Evolutionary conservation across 306 rosid genomes (phyloP).

Genomic region (Delonix regia): DNA sequence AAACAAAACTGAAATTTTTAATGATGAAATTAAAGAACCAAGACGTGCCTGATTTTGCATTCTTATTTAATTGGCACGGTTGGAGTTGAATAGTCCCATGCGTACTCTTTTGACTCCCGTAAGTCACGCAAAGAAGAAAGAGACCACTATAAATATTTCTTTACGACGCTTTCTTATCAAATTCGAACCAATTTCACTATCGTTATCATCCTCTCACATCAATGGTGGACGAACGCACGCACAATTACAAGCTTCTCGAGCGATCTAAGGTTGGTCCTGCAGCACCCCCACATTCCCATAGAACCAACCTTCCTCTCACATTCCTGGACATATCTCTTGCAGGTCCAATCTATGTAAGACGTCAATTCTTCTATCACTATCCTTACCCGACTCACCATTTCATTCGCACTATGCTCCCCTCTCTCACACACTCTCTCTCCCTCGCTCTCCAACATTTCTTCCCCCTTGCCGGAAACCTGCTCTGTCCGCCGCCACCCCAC

Average conservation of each 20-base stretch:
- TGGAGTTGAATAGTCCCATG: too few species aligned
- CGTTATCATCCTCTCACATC: neutral
- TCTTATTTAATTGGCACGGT: too few species aligned
- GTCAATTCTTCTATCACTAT: conserved; percentile 56
- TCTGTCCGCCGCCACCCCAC: conserved; percentile 40
- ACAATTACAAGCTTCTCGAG: conserved; percentile 36
- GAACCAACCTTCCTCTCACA: conserved; percentile 46
- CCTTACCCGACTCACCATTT: conserved; percentile 39
- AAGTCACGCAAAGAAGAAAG: neutral
- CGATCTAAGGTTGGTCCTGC: conserved; percentile 26
- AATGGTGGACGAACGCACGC: neutral
- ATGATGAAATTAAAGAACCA: too few species aligned
- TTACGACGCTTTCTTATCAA: neutral
- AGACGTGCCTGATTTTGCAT: too few species aligned
- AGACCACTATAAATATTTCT: neutral
- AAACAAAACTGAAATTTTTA: too few species aligned
- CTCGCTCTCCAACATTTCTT: conserved; percentile 34
- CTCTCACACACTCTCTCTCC: conserved; percentile 56
- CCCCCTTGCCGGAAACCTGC: conserved; percentile 44
- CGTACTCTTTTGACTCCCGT: too few species aligned
- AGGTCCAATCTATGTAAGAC: conserved; percentile 41
- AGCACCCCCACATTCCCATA: neutral
- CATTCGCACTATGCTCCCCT: conserved; percentile 38
- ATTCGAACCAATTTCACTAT: neutral
- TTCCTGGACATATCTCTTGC: conserved; percentile 56